A percentile compares a stretch with the other conserved stretches of the same genome.
These are phyloP conservation scores for Penicillium sp. DNA, from an alignment of 2,329 filamentous ascomycete species.

Conservation along the genomic window DNA sequence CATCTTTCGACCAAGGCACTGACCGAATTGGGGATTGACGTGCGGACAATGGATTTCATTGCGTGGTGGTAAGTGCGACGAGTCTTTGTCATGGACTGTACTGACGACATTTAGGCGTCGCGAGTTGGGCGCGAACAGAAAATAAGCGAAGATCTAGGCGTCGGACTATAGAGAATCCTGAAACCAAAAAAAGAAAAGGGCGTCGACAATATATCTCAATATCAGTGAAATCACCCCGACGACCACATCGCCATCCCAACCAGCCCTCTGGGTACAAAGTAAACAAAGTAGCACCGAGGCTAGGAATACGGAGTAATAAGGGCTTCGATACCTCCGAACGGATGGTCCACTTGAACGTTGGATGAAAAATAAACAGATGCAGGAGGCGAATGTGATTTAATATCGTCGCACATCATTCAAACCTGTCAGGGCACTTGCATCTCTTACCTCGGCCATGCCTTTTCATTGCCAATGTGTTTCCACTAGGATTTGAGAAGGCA, in stretches of 20 bases:
- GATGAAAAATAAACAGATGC: too few relatives aligned
- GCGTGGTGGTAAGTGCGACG: slow-evolving; percentile 69
- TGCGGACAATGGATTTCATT: slow-evolving; percentile 72
- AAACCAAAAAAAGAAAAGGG: background rate
- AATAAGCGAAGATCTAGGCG: background rate
- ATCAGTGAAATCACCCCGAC: background rate
- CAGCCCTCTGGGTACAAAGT: too few relatives aligned
- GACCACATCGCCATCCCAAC: background rate
- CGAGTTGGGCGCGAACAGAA: slow-evolving; percentile 30
- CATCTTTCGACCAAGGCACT: slow-evolving; percentile 78
- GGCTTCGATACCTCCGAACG: too few relatives aligned
- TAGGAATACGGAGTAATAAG: too few relatives aligned
- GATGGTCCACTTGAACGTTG: too few relatives aligned
- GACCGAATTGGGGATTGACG: slow-evolving; percentile 71
- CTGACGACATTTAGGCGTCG: slow-evolving; percentile 28
- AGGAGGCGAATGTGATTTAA: too few relatives aligned
- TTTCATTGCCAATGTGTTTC: too few relatives aligned
- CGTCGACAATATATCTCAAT: background rate
- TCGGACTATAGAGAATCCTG: background rate
- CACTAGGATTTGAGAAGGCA: too few relatives aligned
- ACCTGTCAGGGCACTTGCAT: too few relatives aligned
- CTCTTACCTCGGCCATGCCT: too few relatives aligned
- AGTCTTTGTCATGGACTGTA: slow-evolving; percentile 14
- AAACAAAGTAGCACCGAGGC: too few relatives aligned
- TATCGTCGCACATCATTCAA: too few relatives aligned